Conservation (phyloP, 2,329 filamentous ascomycete species). For the Penicillium sp. region DNA sequence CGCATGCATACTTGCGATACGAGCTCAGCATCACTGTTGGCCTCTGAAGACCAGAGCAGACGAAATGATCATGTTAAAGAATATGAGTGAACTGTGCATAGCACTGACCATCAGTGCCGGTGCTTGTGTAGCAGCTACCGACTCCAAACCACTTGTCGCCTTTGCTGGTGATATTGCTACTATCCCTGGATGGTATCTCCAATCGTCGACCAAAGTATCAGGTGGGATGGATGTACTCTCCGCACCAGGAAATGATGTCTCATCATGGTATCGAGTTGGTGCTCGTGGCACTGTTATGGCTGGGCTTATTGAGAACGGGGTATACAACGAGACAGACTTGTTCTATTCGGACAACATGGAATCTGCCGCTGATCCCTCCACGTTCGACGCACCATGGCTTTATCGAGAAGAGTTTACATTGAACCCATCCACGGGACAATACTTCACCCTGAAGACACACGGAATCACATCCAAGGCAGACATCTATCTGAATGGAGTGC, state of each 20-base stretch:
- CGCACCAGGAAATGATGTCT: constrained; percentile 45
- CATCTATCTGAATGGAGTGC: constrained; percentile 57
- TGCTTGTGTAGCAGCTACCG: background rate
- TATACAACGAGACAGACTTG: constrained; percentile 53
- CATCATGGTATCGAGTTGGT: constrained; percentile 52
- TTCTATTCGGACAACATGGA: constrained; percentile 57
- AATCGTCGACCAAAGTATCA: constrained; percentile 43
- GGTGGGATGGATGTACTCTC: constrained; percentile 44
- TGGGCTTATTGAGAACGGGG: constrained; percentile 52
- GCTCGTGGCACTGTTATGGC: constrained; percentile 57
- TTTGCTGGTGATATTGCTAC: constrained; percentile 24
- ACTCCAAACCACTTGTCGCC: constrained; percentile 17
- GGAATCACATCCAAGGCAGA: constrained; percentile 62
- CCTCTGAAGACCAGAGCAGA: background rate
- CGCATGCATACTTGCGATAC: too few species aligned
- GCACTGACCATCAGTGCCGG: background rate
- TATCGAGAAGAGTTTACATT: constrained; percentile 56
- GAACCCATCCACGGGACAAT: constrained; percentile 31
- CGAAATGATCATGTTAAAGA: background rate
- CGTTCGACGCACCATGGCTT: constrained; percentile 57
- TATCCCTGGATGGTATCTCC: constrained; percentile 50
- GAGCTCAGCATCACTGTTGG: too few species aligned
- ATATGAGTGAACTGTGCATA: background rate
- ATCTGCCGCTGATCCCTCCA: constrained; percentile 42
- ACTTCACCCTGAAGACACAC: constrained; percentile 56